Conservation (phyloP, 306 rosid genomes). For the Crotalaria pallida region DNA sequence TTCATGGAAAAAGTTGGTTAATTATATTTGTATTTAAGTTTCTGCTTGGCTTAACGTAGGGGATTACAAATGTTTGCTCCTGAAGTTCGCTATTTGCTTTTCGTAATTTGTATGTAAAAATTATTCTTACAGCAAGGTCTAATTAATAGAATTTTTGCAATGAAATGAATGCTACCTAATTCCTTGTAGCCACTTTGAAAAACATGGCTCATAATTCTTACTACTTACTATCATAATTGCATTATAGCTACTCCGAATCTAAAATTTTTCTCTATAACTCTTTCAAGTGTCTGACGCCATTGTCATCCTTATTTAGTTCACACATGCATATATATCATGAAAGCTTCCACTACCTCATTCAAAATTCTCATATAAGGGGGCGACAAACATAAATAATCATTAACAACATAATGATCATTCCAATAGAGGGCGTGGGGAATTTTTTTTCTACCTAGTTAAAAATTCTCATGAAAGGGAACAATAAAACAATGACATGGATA, state of each 20-base stretch:
- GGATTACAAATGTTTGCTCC: not conserved
- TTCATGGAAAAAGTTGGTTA: no score
- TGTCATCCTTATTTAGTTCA: not conserved
- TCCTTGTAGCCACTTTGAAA: not conserved
- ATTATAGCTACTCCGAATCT: no score
- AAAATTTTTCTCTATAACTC: not conserved
- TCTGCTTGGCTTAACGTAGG: not conserved
- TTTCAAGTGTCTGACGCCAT: not conserved
- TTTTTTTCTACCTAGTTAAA: not conserved
- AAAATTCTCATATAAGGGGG: not conserved
- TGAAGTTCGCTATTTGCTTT: not conserved
- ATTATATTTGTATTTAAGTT: not conserved
- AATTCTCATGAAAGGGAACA: not conserved
- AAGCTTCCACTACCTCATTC: not conserved
- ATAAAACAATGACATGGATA: not conserved
- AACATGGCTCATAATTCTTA: not conserved
- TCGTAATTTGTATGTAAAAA: not conserved
- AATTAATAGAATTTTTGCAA: not conserved
- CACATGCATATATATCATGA: not conserved
- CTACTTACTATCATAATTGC: not conserved
- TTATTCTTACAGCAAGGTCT: not conserved
- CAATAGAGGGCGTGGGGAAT: not conserved
- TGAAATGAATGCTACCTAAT: not conserved
- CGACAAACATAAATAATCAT: not conserved
- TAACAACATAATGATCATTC: not conserved